Conservation (phyloP, 2,329 filamentous ascomycete species). For the Colletotrichum shisoi region DNA sequence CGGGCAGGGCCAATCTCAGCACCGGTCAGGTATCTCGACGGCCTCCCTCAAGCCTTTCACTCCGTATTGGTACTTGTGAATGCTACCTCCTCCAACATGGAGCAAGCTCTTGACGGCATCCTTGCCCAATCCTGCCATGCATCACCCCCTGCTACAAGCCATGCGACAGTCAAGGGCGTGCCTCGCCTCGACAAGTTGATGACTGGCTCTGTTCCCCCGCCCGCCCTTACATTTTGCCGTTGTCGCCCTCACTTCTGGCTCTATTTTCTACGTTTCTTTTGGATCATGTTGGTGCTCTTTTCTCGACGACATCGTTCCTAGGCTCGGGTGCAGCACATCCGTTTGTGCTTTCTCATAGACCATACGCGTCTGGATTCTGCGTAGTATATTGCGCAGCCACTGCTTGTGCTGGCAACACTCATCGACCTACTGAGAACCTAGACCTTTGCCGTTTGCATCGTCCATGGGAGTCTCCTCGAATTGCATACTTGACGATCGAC, state of each 20-base stretch:
- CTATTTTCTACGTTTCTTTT: slow-evolving; percentile 4
- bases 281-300: slow-evolving; percentile 21
- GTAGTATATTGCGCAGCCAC: neutral
- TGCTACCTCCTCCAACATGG: slow-evolving; percentile 8
- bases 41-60: slow-evolving; percentile 3
- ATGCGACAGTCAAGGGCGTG: slow-evolving; percentile 32
- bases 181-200: slow-evolving; percentile 13
- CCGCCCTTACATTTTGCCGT: slow-evolving; percentile 24
- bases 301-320: slow-evolving; percentile 1
- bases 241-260: slow-evolving; percentile 6
- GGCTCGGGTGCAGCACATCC: slow-evolving; percentile 13
- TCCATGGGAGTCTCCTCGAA: neutral
- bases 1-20: slow-evolving; percentile 27
- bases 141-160: slow-evolving; percentile 28
- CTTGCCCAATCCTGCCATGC: slow-evolving; percentile 19
- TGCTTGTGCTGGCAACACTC: slow-evolving; percentile 1
- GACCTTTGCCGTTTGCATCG: neutral
- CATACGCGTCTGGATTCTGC: slow-evolving; percentile 27
- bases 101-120: slow-evolving; percentile 24
- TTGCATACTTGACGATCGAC: slow-evolving; percentile 7
- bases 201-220: slow-evolving; percentile 5
- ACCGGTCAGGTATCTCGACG: slow-evolving; percentile 2
- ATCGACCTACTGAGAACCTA: neutral
- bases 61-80: slow-evolving; percentile 4
- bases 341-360: slow-evolving; percentile 11